Percentiles rank a stretch among this genome's conserved stretches.
phyloP scores from a whole-genome alignment of 306 rosid species.

The Bauhinia variegata region DNA sequence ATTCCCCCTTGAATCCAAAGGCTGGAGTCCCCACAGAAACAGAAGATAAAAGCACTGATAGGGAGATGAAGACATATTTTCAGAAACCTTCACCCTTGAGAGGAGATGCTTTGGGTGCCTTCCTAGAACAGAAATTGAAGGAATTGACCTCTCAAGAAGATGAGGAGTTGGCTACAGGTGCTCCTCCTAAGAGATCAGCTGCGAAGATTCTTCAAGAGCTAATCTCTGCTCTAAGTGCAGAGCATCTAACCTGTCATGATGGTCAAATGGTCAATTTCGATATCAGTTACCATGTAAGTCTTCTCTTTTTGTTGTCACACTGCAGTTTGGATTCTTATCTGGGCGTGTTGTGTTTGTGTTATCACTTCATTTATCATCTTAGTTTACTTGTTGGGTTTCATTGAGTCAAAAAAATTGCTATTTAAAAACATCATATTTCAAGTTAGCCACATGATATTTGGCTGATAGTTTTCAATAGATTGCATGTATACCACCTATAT shows the following conservation, averaged over 20 bases:
- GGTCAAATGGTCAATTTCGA: constrained; percentile 40
- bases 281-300: constrained; percentile 42
- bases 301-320: constrained; percentile 19
- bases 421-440: not conserved
- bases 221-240: constrained; percentile 67
- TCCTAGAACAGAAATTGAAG: constrained; percentile 74
- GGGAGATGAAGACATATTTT: constrained; percentile 37
- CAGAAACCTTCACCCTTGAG: constrained; percentile 51
- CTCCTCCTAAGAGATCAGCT: constrained; percentile 56
- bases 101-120: constrained; percentile 69
- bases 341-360: constrained; percentile 9
- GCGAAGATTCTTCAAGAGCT: constrained; percentile 78
- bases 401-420: constrained; percentile 1
- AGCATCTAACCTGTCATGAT: constrained; percentile 37
- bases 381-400: not conserved
- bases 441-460: not conserved
- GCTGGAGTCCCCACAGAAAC: constrained; percentile 22
- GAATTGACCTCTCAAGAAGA: constrained; percentile 70
- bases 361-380: not conserved
- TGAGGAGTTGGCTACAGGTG: constrained; percentile 50
- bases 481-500: not conserved
- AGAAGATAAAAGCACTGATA: constrained; percentile 48
- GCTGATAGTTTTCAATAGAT: too few relatives aligned
- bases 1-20: constrained; percentile 59
- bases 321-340: constrained; percentile 17